Conservation (phyloP, 768 basidiomycete species). For the Rhodosporidiobolus odoratus region DNA sequence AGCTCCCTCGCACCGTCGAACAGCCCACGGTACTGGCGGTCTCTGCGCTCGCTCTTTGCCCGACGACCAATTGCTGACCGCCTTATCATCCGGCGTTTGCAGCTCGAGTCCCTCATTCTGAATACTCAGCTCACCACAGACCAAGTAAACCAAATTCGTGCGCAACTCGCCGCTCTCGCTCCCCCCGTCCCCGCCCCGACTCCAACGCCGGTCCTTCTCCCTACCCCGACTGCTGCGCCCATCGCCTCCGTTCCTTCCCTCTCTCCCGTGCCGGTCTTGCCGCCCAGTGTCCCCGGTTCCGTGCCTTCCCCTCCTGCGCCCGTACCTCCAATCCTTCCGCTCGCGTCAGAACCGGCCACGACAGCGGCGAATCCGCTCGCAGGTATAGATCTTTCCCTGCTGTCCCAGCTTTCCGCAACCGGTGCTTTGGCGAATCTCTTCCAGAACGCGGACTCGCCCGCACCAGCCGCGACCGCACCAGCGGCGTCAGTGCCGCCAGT, state of each 20-base stretch:
- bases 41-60: too few relatives aligned
- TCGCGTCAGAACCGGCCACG: not conserved
- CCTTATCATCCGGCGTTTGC: too few relatives aligned
- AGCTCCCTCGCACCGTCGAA: constrained; percentile 45
- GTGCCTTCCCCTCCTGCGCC: not conserved
- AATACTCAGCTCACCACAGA: constrained; percentile 55
- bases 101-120: constrained; percentile 48
- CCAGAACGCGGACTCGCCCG: not conserved
- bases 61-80: too few relatives aligned
- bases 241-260: not conserved
- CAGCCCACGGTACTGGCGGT: too few relatives aligned
- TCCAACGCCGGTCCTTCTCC: constrained; percentile 44
- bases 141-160: constrained; percentile 47
- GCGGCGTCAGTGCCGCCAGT: not conserved
- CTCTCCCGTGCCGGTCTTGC: not conserved
- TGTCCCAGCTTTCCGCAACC: constrained; percentile 23
- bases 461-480: not conserved
- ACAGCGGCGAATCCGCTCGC: not conserved
- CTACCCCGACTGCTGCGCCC: constrained; percentile 7
- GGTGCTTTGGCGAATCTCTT: constrained; percentile 27
- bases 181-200: constrained; percentile 44
- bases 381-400: constrained; percentile 25
- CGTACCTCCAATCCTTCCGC: too few relatives aligned
- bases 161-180: constrained; percentile 44
- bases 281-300: not conserved